phyloP scores from a whole-genome alignment of 148 eudicot genomes.

The Tetragonia tetragonoides region DNA sequence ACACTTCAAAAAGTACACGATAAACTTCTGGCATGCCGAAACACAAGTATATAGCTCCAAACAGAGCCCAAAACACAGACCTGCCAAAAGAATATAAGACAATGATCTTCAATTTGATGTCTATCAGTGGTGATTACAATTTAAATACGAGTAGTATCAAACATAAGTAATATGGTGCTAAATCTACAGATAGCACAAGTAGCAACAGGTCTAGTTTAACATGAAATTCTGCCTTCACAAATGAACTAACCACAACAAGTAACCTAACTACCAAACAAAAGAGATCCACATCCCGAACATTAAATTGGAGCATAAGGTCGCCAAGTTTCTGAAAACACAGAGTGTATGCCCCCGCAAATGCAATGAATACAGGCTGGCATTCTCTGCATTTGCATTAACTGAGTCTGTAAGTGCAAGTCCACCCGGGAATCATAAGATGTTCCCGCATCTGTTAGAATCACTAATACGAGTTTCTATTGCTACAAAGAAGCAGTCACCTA shows the following conservation, averaged over 20 bases:
- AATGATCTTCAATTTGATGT: neutral
- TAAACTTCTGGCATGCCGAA: constrained; percentile 98
- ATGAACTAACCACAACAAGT: neutral
- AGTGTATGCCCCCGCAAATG: neutral
- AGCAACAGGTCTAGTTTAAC: neutral
- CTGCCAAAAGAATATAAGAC: constrained; percentile 37
- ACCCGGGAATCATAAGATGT: neutral
- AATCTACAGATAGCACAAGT: neutral
- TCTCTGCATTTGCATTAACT: neutral
- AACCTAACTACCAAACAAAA: neutral
- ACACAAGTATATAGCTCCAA: constrained; percentile 96
- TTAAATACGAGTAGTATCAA: neutral
- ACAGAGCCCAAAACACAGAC: constrained; percentile 92
- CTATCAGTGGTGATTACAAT: neutral
- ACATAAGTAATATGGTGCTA: neutral
- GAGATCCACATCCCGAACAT: neutral
- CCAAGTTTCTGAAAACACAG: neutral
- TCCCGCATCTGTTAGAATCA: neutral
- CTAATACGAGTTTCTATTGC: neutral
- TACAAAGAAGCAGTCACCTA: neutral
- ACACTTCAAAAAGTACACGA: constrained; percentile 97
- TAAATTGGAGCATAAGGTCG: neutral
- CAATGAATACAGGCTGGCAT: neutral
- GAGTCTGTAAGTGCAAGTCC: neutral
- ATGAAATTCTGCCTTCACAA: neutral